Conservation (phyloP, 2,329 filamentous ascomycete species). For the Pyrenochaeta sp. region DNA sequence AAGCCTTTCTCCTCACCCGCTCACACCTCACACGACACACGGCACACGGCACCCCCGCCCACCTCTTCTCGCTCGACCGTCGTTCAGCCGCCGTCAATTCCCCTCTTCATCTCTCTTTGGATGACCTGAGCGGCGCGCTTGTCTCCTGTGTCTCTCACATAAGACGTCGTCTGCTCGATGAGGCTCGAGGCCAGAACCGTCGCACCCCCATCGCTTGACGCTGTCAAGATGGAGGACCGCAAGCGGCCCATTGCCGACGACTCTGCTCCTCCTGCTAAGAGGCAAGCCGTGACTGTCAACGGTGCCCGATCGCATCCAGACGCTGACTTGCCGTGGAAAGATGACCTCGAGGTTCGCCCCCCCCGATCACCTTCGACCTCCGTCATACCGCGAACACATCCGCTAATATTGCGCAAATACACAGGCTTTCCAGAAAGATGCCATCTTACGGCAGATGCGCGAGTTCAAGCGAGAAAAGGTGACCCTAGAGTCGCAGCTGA, state of each 20-base stretch:
- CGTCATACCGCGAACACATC: slow-evolving; percentile 32
- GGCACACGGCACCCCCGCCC: slow-evolving; percentile 11
- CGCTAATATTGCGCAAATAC: slow-evolving; percentile 41
- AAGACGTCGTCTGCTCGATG: slow-evolving; percentile 71
- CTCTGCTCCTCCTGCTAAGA: slow-evolving; percentile 87
- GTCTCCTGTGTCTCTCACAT: slow-evolving; percentile 27
- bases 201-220: slow-evolving; percentile 78
- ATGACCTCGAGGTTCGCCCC: slow-evolving; percentile 76
- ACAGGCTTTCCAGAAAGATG: slow-evolving; percentile 92
- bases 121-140: slow-evolving; percentile 33
- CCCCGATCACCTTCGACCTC: slow-evolving; percentile 46
- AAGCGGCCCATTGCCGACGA: slow-evolving; percentile 94
- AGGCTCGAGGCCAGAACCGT: slow-evolving; percentile 78
- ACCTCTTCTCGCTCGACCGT: slow-evolving; percentile 20
- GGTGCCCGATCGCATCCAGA: slow-evolving; percentile 73
- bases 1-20: slow-evolving; percentile 22
- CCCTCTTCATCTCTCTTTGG: slow-evolving; percentile 16
- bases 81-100: slow-evolving; percentile 36
- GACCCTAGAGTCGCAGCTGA: slow-evolving; percentile 80
- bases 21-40: slow-evolving; percentile 38
- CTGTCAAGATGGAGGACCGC: slow-evolving; percentile 98
- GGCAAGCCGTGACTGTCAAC: slow-evolving; percentile 79
- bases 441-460: slow-evolving; percentile 96
- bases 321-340: slow-evolving; percentile 74
- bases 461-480: slow-evolving; percentile 94